Evolutionary conservation across 2,329 filamentous ascomycete genomes (phyloP), one percentile per base, ranked within the genome.

Genomic region (Diaporthe sp.): DNA sequence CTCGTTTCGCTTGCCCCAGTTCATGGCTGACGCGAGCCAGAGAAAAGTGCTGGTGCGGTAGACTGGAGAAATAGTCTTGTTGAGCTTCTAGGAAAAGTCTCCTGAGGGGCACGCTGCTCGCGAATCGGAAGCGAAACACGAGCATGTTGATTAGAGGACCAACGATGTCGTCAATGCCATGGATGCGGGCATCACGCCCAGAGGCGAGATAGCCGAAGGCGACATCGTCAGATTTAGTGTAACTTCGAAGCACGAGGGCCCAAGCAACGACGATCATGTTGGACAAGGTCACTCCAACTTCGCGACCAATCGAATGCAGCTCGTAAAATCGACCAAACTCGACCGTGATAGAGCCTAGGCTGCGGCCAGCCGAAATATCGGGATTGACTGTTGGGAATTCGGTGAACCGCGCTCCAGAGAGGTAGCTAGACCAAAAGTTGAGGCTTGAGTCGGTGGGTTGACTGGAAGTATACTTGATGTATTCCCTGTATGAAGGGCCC

Each of bases 251-350:
- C 7, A 80, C 77, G 15, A 80, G 70, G 8, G 76, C 78, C 79
- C 79, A 80, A 12, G 79, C 79, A 2, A 77, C 76, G 61, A 79
- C 78, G 74, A 79, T 79, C n/a, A 80, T 77, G 72, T 79, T 79
- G 73, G 79, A 78, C 31, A 79, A 75, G 0, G 79, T 80, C 37
- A 79, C 75, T 3, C 77, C 76, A 65, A 79, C 75, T 17, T 76
- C 55, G 25, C 57, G 76, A 34, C 76, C 78, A 3, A 62, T 44
- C 19, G 60, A 42, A 19, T 62, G 60, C 60, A 62, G 60, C 15
- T 62, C 60, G n/a, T 39, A 44, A 31, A 44, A 62, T 19, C 39
- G 60, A 19, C 31, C 60, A 28, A 44, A 62, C 9, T 28, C n/a
- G 60, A 62, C 60, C n/a, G 4, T 3, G 37, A 62, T n/a, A 22